phyloP scores from a whole-genome alignment of 345 rosid genomes.

The Arabidopsis arenosa region DNA sequence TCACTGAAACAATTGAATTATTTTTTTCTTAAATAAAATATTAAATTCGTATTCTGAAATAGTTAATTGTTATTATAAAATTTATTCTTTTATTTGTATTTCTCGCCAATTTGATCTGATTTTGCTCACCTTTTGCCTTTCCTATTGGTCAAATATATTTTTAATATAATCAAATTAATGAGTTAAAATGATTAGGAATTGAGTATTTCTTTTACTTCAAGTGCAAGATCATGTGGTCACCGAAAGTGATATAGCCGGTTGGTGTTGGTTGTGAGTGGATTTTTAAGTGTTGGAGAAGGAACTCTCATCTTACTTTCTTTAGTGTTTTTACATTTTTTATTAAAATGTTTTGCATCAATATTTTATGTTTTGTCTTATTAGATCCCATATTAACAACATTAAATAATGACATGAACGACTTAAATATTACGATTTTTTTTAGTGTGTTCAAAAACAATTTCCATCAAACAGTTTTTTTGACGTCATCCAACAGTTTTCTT shows the following conservation, averaged over 20 bases:
- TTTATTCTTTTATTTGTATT: background rate
- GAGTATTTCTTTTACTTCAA: constrained; percentile 46
- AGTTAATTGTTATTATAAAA: background rate
- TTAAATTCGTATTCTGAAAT: background rate
- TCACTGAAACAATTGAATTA: background rate
- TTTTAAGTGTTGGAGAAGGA: constrained; percentile 44
- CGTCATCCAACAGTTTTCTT: background rate
- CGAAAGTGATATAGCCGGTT: constrained; percentile 40
- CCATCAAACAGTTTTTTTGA: background rate
- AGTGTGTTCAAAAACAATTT: background rate
- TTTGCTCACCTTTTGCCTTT: constrained; percentile 4
- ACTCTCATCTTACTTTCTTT: constrained; percentile 37
- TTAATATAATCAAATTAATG: background rate
- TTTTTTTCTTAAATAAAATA: background rate
- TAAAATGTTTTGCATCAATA: background rate
- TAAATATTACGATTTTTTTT: background rate
- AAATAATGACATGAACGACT: constrained; percentile 8
- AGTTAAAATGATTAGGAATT: constrained; percentile 31
- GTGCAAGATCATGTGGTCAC: constrained; percentile 40
- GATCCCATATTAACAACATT: constrained; percentile 26
- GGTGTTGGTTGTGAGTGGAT: constrained; percentile 47
- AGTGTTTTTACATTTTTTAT: background rate
- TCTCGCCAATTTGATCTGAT: background rate
- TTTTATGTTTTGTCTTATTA: constrained; percentile 39
- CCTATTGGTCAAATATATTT: background rate